These are phyloP conservation scores for Arthonia radiata DNA, from an alignment of 495 filamentous ascomycete species.

Conservation along the genomic window DNA sequence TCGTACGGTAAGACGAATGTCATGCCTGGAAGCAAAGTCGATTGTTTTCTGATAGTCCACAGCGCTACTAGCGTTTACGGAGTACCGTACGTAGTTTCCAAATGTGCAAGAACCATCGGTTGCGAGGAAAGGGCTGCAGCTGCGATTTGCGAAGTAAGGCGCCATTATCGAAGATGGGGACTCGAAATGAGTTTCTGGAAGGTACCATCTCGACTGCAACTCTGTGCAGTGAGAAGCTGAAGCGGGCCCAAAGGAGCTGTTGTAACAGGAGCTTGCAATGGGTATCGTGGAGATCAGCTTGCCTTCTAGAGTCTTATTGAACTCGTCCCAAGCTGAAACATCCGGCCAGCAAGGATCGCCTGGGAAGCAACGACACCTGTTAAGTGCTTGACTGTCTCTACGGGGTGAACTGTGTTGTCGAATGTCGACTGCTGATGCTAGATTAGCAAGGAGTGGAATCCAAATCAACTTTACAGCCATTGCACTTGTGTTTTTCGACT, in stretches of 20 bases:
- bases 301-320: conserved; percentile 21
- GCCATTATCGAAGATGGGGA: conserved; percentile 20
- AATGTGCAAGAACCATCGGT: conserved; percentile 3
- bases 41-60: conserved; percentile 6
- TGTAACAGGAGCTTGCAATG: conserved; percentile 21
- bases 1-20: conserved; percentile 9
- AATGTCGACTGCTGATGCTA: too few relatives aligned
- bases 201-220: conserved; percentile 11
- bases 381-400: too few relatives aligned
- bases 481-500: too few relatives aligned
- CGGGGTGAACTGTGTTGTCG: too few relatives aligned
- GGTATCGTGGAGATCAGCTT: conserved; percentile 21
- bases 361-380: conserved; percentile 19
- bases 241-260: conserved; percentile 15
- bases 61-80: conserved; percentile 4
- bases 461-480: too few relatives aligned
- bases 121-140: conserved; percentile 3
- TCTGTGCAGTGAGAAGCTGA: conserved; percentile 11
- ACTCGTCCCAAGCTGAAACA: conserved; percentile 13
- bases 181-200: conserved; percentile 13
- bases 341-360: conserved; percentile 24
- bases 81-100: conserved; percentile 3
- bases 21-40: conserved; percentile 8
- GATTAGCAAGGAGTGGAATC: too few relatives aligned
- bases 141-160: conserved; percentile 15